Evolutionary conservation across 2,329 filamentous ascomycete species (phyloP).

Genomic region (Rutstroemia sp.): DNA sequence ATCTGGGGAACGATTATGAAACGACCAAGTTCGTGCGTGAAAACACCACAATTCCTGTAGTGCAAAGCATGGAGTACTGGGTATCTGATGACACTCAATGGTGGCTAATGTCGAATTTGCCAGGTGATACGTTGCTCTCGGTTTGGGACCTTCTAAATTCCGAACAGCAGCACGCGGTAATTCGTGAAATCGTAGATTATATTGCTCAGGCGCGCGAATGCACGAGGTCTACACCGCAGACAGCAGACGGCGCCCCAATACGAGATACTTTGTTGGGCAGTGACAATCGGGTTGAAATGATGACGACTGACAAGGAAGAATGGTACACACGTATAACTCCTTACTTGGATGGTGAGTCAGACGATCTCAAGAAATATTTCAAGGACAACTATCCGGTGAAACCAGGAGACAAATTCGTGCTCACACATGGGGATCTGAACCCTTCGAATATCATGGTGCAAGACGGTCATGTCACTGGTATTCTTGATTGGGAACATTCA

Average conservation of each 20-base stretch:
- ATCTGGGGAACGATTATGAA: too few species aligned
- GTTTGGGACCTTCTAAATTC: too few species aligned
- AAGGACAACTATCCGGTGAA: neutral
- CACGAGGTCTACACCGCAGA: neutral
- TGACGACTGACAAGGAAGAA: neutral
- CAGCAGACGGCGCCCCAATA: neutral
- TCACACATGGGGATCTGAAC: neutral
- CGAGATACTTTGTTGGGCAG: neutral
- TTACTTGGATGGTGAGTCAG: neutral
- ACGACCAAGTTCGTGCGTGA: too few species aligned
- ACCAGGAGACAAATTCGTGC: neutral
- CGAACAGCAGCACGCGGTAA: too few species aligned
- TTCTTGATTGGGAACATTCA: conserved; percentile 1
- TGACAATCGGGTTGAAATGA: rapidly evolving
- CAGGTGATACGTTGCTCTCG: too few species aligned
- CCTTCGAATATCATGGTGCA: neutral
- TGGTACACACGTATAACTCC: neutral
- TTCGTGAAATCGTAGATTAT: conserved; percentile 1
- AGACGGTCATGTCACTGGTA: neutral
- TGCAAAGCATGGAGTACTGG: too few species aligned
- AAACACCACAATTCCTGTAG: too few species aligned
- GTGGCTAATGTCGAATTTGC: too few species aligned
- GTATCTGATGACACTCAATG: too few species aligned
- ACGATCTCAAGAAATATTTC: neutral
- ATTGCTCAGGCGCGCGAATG: neutral